Evolutionary conservation across 495 filamentous ascomycete genomes (phyloP).

Genomic region (Penicillium salamii): DNA sequence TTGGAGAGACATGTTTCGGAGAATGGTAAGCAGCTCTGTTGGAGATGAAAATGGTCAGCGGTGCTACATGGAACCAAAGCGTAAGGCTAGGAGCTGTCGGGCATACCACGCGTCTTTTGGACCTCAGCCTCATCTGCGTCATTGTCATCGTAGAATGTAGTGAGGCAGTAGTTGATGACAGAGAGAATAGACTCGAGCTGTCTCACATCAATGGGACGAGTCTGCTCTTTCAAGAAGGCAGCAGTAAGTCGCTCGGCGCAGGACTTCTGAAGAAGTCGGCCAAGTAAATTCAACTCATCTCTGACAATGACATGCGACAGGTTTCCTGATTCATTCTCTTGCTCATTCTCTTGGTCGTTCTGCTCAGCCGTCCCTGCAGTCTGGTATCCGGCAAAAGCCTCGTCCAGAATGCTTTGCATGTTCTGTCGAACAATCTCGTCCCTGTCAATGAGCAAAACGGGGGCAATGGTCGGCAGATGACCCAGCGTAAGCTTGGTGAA

Average conservation of each 20-base stretch:
- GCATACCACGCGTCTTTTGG: constrained; percentile 38
- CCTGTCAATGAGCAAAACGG: constrained; percentile 62
- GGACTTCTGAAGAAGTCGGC: constrained; percentile 31
- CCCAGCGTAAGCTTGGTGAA: constrained; percentile 49
- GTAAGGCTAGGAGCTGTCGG: neutral
- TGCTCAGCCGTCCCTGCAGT: constrained; percentile 7
- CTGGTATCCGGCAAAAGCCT: constrained; percentile 49
- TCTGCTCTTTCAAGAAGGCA: constrained; percentile 24
- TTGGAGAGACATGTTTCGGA: constrained; percentile 37
- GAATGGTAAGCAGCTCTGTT: constrained; percentile 30
- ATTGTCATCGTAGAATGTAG: constrained; percentile 32
- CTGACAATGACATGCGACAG: neutral
- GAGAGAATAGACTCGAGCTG: constrained; percentile 34
- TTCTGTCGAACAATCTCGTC: constrained; percentile 52
- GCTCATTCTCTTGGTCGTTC: neutral
- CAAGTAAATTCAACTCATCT: constrained; percentile 22
- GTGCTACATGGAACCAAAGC: neutral
- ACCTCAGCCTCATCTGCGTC: constrained; percentile 40
- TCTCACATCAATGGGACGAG: constrained; percentile 33
- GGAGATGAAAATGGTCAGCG: constrained; percentile 6
- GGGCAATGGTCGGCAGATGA: constrained; percentile 61
- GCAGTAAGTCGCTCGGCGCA: constrained; percentile 35
- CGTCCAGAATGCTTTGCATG: constrained; percentile 54
- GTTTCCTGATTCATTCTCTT: constrained; percentile 19
- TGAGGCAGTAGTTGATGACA: constrained; percentile 43